Percentiles rank a stretch among this genome's conserved stretches.
phyloP scores from a whole-genome alignment of 2,329 filamentous ascomycete genomes.

The Aphanocladium album region DNA sequence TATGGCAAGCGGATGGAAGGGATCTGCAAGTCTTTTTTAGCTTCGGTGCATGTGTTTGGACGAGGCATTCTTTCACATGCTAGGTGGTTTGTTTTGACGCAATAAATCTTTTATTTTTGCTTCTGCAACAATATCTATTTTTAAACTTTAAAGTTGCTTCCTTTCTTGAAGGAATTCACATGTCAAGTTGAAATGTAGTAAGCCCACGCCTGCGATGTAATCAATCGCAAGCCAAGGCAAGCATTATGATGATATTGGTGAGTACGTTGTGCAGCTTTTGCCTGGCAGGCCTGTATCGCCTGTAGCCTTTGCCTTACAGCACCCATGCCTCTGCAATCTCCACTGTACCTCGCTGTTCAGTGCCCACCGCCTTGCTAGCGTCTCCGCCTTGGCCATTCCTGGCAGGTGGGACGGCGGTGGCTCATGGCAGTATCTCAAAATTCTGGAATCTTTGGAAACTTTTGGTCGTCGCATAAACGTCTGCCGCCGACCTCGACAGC shows the following conservation, averaged over 20 bases:
- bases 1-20: not conserved
- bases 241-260: too few relatives aligned
- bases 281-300: too few relatives aligned
- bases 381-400: constrained; percentile 10
- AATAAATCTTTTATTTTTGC: too few relatives aligned
- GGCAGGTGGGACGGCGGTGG: constrained; percentile 27
- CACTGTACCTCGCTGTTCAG: not conserved
- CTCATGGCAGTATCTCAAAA: constrained; percentile 32
- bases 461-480: not conserved
- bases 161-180: too few relatives aligned
- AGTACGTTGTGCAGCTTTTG: too few relatives aligned
- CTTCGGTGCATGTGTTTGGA: not conserved
- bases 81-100: too few relatives aligned
- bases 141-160: too few relatives aligned
- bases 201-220: too few relatives aligned
- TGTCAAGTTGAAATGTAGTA: too few relatives aligned
- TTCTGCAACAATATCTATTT: too few relatives aligned
- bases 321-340: not conserved
- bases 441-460: constrained; percentile 21
- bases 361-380: not conserved
- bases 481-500: not conserved
- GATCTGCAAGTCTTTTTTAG: not conserved
- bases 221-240: too few relatives aligned
- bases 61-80: not conserved
- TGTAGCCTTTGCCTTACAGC: too few relatives aligned